phyloP scores from a whole-genome alignment of 1,284 basidiomycete genomes.

The Cryptococcus amylolentus region DNA sequence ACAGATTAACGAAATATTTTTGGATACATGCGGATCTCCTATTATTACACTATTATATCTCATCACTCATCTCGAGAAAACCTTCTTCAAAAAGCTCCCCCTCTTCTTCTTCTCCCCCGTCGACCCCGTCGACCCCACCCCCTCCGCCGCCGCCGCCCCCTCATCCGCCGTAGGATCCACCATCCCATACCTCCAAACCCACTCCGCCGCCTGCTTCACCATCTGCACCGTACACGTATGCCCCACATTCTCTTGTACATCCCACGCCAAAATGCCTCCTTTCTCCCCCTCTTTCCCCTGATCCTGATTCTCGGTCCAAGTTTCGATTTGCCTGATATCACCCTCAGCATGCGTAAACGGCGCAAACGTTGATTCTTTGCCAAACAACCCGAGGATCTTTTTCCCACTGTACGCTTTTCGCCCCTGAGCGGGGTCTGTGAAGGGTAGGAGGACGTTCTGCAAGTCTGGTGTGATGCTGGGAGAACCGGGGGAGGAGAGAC shows the following conservation, averaged over 20 bases:
- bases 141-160: no score
- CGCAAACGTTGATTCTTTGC: constrained; percentile 45
- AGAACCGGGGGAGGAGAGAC: constrained; percentile 58
- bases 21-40: no score
- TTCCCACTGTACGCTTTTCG: constrained; percentile 58
- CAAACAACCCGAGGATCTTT: constrained; percentile 65
- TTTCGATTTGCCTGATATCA: constrained; percentile 35
- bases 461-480: constrained; percentile 50
- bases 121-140: no score
- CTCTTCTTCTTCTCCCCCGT: no score
- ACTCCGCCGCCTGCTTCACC: constrained; percentile 43
- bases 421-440: constrained; percentile 51
- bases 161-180: no score
- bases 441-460: constrained; percentile 46
- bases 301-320: background rate
- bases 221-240: constrained; percentile 49
- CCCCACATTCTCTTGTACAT: constrained; percentile 44
- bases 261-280: constrained; percentile 33
- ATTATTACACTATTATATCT: no score
- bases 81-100: no score
- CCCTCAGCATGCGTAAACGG: constrained; percentile 26
- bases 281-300: constrained; percentile 6
- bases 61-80: no score
- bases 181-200: constrained; percentile 45
- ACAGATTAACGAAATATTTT: no score